Evolutionary conservation across 495 filamentous ascomycete genomes (phyloP).

Genomic region (Trichodelitschia bisporula): DNA sequence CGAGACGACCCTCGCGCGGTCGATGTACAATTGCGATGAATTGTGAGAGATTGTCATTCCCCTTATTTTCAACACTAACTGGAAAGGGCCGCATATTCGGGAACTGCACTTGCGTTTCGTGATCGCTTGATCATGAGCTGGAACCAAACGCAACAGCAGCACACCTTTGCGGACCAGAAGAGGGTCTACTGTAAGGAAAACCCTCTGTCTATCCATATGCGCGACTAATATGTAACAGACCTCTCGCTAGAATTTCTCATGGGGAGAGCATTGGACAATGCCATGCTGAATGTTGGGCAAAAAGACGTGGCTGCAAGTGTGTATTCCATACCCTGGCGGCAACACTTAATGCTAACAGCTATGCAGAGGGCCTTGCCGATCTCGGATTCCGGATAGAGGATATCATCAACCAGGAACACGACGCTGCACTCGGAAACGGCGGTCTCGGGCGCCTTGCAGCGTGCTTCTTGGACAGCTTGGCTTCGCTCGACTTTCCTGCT

Average conservation of each 20-base stretch:
- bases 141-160: slow-evolving; percentile 92
- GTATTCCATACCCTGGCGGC: slow-evolving; percentile 3
- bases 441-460: slow-evolving; percentile 86
- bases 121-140: slow-evolving; percentile 85
- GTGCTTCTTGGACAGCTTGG: slow-evolving; percentile 89
- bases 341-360: too few species aligned
- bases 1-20: slow-evolving; percentile 87
- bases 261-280: slow-evolving; percentile 90
- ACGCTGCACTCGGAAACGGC: slow-evolving; percentile 89
- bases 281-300: slow-evolving; percentile 82
- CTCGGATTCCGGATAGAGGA: slow-evolving; percentile 95
- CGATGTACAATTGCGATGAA: slow-evolving; percentile 96
- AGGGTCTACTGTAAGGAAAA: slow-evolving; percentile 54
- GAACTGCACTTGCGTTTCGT: slow-evolving; percentile 70
- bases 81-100: slow-evolving; percentile 60
- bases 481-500: slow-evolving; percentile 79
- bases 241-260: slow-evolving; percentile 92
- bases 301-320: slow-evolving; percentile 63
- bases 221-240: slow-evolving; percentile 21
- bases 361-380: slow-evolving; percentile 49
- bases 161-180: slow-evolving; percentile 77
- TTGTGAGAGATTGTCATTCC: slow-evolving; percentile 17
- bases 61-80: not conserved
- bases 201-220: not conserved
- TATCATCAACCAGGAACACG: slow-evolving; percentile 81